Evolutionary conservation across 768 basidiomycete genomes (phyloP).

Genomic region (Macrolepiota albuminosa): DNA sequence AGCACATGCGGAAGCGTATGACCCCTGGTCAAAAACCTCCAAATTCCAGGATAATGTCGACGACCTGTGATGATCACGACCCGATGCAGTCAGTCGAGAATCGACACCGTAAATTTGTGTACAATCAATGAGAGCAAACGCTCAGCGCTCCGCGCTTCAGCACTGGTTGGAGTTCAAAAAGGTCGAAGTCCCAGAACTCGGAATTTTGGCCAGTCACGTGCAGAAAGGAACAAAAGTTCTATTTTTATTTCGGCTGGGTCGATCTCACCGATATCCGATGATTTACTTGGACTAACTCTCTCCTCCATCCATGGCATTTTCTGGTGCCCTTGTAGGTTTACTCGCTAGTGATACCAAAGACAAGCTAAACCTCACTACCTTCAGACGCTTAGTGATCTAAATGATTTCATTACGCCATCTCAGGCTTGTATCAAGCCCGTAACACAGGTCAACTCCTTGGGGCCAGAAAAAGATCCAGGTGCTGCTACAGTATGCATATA

Average conservation of each 20-base stretch:
- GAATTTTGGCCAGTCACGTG: not conserved
- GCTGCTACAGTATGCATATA: slow-evolving; percentile 30
- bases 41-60: too few relatives aligned
- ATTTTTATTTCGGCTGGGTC: not conserved
- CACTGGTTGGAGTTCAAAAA: too few relatives aligned
- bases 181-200: too few relatives aligned
- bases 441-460: slow-evolving; percentile 32
- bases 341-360: not conserved
- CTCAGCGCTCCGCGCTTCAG: too few relatives aligned
- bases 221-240: not conserved
- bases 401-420: slow-evolving; percentile 95
- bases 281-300: not conserved
- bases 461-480: slow-evolving; percentile 26
- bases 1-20: too few relatives aligned
- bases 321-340: slow-evolving; percentile 71
- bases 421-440: slow-evolving; percentile 99
- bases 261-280: not conserved
- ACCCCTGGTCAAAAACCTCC: too few relatives aligned
- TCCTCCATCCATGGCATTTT: slow-evolving; percentile 65
- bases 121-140: too few relatives aligned
- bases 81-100: too few relatives aligned
- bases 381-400: slow-evolving; percentile 89
- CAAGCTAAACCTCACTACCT: not conserved
- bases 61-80: too few relatives aligned
- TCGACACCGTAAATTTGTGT: too few relatives aligned